A percentile compares a stretch with the other conserved stretches of the same genome.
Conservation (phyloP, 1,139 yeast genomes). For the Nadsonia starkeyi-henricii region DNA sequence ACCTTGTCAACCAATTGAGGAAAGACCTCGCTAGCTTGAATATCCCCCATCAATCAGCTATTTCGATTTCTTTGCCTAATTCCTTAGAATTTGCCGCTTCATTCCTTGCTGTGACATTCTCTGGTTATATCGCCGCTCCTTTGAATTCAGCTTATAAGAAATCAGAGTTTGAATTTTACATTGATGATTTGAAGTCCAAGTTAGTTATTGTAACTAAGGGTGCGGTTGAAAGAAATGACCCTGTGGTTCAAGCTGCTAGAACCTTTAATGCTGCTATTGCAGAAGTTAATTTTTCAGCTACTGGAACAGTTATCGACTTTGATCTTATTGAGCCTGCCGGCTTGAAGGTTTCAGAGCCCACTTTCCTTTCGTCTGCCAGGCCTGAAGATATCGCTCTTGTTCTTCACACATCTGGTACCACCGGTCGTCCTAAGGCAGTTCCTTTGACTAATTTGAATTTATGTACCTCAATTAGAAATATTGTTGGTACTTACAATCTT, state of each 20-base stretch:
- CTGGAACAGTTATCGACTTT: constrained; percentile 13
- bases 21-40: constrained; percentile 19
- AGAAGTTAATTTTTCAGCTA: constrained; percentile 34
- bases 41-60: constrained; percentile 29
- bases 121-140: constrained; percentile 49
- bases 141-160: constrained; percentile 47
- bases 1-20: constrained; percentile 17
- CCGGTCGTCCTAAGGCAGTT: constrained; percentile 60
- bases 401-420: constrained; percentile 57
- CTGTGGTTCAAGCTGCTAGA: constrained; percentile 38
- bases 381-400: constrained; percentile 43
- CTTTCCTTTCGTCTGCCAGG: constrained; percentile 17
- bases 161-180: constrained; percentile 45
- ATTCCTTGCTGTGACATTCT: constrained; percentile 40
- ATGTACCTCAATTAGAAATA: constrained; percentile 42
- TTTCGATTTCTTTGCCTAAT: constrained; percentile 48
- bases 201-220: constrained; percentile 45
- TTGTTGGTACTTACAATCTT: constrained; percentile 40
- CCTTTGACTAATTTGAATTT: constrained; percentile 51
- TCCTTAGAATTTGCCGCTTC: constrained; percentile 40
- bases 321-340: constrained; percentile 15
- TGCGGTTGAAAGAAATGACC: constrained; percentile 23
- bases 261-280: constrained; percentile 33
- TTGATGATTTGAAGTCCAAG: constrained; percentile 41
- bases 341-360: constrained; percentile 5